A percentile compares a stretch with the other conserved stretches of the same genome.
Evolutionary conservation across 768 basidiomycete species (phyloP).

Genomic region (Calocera viscosa): DNA sequence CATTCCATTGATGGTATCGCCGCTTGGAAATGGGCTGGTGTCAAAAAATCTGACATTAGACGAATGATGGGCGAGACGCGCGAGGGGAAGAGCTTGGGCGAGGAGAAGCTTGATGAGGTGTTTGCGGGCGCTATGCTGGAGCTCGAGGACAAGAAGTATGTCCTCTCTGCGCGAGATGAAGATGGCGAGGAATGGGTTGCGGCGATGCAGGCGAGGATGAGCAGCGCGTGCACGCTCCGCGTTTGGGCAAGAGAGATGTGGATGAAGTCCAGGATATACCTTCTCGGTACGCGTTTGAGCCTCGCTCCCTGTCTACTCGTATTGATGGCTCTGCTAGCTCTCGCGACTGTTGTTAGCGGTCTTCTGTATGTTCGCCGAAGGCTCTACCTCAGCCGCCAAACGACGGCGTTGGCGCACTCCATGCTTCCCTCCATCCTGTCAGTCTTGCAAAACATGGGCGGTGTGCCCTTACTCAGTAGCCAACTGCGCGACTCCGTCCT

Average conservation of each 20-base stretch:
- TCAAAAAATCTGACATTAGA: neutral
- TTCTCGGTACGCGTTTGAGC: neutral
- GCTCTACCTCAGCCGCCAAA: constrained; percentile 20
- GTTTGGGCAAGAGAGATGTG: neutral
- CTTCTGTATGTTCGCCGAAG: constrained; percentile 30
- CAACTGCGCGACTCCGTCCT: constrained; percentile 81
- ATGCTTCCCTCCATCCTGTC: neutral
- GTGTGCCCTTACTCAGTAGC: neutral
- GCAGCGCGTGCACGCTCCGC: neutral
- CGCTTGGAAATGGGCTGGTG: neutral
- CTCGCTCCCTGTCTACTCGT: constrained; percentile 18
- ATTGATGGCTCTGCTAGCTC: constrained; percentile 18
- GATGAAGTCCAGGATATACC: neutral
- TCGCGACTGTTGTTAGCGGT: constrained; percentile 24
- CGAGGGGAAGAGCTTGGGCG: neutral
- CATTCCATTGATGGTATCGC: neutral
- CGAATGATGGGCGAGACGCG: neutral
- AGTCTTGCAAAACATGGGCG: neutral
- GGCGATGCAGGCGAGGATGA: neutral
- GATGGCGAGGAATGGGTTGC: constrained; percentile 9
- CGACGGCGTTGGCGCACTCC: neutral
- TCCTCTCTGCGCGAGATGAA: neutral
- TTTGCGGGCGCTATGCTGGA: neutral
- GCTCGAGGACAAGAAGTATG: neutral
- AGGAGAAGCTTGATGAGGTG: neutral